phyloP scores from a whole-genome alignment of 106 monocot genomes.

The Ottelia alismoides region DNA sequence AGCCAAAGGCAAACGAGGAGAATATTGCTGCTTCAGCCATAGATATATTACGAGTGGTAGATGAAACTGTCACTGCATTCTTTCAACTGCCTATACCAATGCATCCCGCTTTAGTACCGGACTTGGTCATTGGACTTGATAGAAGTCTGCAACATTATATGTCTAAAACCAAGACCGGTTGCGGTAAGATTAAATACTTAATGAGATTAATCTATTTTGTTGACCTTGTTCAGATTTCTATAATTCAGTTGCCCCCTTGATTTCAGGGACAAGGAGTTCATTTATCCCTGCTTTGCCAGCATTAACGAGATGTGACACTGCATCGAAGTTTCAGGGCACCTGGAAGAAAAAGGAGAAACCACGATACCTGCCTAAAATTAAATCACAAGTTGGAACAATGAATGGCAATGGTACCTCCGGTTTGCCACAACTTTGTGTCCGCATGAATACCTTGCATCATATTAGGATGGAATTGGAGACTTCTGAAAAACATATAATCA shows the following conservation, averaged over 20 bases:
- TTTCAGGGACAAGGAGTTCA: conserved; percentile 55
- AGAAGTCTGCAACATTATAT: conserved; percentile 58
- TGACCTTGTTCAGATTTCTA: too few relatives aligned
- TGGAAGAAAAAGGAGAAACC: conserved; percentile 81
- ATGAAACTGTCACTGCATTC: conserved; percentile 78
- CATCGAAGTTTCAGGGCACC: conserved; percentile 11
- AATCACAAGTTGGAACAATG: conserved; percentile 53
- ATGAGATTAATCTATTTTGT: too few relatives aligned
- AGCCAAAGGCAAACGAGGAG: conserved; percentile 65
- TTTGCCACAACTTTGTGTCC: conserved; percentile 67
- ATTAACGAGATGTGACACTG: conserved; percentile 56
- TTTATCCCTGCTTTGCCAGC: conserved; percentile 68
- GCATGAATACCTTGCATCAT: conserved; percentile 80
- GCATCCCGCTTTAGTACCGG: conserved; percentile 71
- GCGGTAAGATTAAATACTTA: conserved; percentile 83
- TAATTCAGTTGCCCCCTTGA: too few relatives aligned
- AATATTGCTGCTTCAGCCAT: conserved; percentile 61
- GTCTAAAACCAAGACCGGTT: conserved; percentile 61
- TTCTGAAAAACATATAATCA: conserved; percentile 63
- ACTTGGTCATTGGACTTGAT: conserved; percentile 62
- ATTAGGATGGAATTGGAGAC: conserved; percentile 56
- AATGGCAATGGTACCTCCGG: conserved; percentile 34
- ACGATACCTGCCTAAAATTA: conserved; percentile 38
- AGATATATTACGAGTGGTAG: conserved; percentile 60
- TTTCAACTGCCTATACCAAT: conserved; percentile 81